Base-by-base conservation (phyloP, 768 basidiomycete species). In the Leucosporidium scottii region DNA sequence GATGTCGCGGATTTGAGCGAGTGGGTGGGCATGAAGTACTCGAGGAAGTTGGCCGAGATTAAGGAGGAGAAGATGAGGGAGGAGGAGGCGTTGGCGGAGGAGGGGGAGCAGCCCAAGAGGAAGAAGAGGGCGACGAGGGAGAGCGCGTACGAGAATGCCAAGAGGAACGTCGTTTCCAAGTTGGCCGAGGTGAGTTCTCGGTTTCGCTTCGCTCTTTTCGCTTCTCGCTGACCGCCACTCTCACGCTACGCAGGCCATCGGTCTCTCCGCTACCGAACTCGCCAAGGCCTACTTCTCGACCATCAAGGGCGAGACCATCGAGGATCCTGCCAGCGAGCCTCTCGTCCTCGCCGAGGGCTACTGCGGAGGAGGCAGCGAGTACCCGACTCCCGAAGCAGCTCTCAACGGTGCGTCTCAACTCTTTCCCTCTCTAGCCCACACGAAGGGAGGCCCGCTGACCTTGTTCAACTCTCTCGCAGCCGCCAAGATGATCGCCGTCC, bases 1-100 rank as follows among this genome's bases (percentile, higher is more conserved):
- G 83, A 90, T 68, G 88, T 93, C 27, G 86, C 89, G 4, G 96
- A 99, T 74, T 85, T 89, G 15, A 87, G 88, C 0, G 93, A 93
- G 75, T 99, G 92, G 92, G 77, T 99, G 58, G 80, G 84, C 28
- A 84, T 91, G 83, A 89, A 88, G 77, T 90, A 91, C 79, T 87
- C 89, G 74, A 84, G 85, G 69, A 84, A 84, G 77, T 86, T 88
- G 34, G 76, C 74, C 1, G 75, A 77, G 3, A 73, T 74, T 57
- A 84, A 68, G 61, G 81, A 82, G 44, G 88, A 87, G 75, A 85
- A 87, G 67, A 88, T 89, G 67, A 86, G 87, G 64, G 78, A 75
- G 23, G 62, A 61, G 57, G 66, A 59, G 18, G 39, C 39, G 8
- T 13, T 8, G 39, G 39, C 8, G 8, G 39, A 44, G 39, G 39